Percentiles rank a stretch among this genome's conserved stretches.
Evolutionary conservation across 2,329 filamentous ascomycete genomes (phyloP).

Genomic region (Ophiosphaerella korrae): DNA sequence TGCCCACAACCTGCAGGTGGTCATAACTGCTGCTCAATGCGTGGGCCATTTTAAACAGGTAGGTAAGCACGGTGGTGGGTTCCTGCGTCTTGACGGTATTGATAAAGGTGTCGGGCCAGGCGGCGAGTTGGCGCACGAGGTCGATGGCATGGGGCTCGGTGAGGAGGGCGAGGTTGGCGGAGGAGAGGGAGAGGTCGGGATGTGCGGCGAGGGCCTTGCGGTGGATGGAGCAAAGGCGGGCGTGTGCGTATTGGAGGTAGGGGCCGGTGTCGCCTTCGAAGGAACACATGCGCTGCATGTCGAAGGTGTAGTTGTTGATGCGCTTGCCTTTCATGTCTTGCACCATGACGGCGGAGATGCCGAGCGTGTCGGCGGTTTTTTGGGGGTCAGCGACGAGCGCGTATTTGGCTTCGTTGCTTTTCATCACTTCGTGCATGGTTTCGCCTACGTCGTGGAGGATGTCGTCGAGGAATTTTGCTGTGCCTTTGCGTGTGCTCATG

Average conservation of each 20-base stretch:
- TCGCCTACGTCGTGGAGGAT: conserved; percentile 70
- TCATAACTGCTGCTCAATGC: conserved; percentile 80
- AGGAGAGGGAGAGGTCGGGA: conserved; percentile 64
- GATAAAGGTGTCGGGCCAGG: conserved; percentile 83
- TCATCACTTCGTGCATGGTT: conserved; percentile 98
- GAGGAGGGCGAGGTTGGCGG: conserved; percentile 72
- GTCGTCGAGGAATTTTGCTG: conserved; percentile 59
- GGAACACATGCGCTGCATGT: conserved; percentile 80
- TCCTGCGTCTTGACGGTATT: conserved; percentile 86
- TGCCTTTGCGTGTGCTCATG: conserved; percentile 60
- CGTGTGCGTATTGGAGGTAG: conserved; percentile 79
- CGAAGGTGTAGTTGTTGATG: conserved; percentile 72
- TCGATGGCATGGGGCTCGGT: conserved; percentile 74
- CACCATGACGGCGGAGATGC: conserved; percentile 95
- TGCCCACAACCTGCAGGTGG: conserved; percentile 80
- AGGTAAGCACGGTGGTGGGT: conserved; percentile 69
- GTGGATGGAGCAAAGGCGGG: conserved; percentile 44
- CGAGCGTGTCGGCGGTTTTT: conserved; percentile 81
- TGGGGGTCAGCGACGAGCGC: conserved; percentile 83
- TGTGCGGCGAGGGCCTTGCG: conserved; percentile 58
- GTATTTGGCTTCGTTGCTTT: conserved; percentile 88
- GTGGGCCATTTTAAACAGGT: conserved; percentile 88
- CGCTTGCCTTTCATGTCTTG: conserved; percentile 97
- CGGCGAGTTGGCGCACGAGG: conserved; percentile 74
- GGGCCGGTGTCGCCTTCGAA: conserved; percentile 87